Evolutionary conservation across 768 basidiomycete species (phyloP).

Genomic region (Kwoniella sp.): DNA sequence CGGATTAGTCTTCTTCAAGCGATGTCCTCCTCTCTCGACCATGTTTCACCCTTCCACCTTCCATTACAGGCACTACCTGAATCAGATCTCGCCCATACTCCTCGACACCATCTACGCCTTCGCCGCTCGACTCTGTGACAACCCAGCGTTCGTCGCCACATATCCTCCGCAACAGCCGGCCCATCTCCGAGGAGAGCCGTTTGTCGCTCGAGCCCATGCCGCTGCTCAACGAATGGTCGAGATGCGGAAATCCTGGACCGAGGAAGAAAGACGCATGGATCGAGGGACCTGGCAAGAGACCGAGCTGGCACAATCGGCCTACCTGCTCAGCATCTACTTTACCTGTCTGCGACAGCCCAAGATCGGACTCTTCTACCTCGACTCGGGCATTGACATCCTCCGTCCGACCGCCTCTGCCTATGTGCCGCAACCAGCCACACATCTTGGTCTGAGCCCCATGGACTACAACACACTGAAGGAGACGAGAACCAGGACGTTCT

Average conservation of each 20-base stretch:
- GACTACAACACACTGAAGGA: slow-evolving; percentile 40
- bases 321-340: slow-evolving; percentile 35
- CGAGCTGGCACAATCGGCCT: slow-evolving; percentile 39
- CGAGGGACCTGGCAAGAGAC: slow-evolving; percentile 44
- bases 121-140: slow-evolving; percentile 32
- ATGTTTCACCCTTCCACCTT: slow-evolving; percentile 49
- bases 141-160: slow-evolving; percentile 22
- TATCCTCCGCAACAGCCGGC: slow-evolving; percentile 23
- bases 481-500: slow-evolving; percentile 38
- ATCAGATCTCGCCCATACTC: slow-evolving; percentile 33
- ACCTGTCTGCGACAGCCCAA: slow-evolving; percentile 28
- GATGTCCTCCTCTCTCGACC: slow-evolving; percentile 32
- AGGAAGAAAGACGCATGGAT: slow-evolving; percentile 18
- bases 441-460: slow-evolving; percentile 11
- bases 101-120: slow-evolving; percentile 46
- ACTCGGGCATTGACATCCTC: slow-evolving; percentile 30
- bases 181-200: slow-evolving; percentile 36
- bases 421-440: slow-evolving; percentile 17
- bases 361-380: slow-evolving; percentile 33
- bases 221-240: slow-evolving; percentile 23
- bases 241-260: slow-evolving; percentile 15
- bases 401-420: slow-evolving; percentile 16
- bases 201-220: slow-evolving; percentile 35
- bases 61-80: slow-evolving; percentile 40
- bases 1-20: slow-evolving; percentile 39